phyloP scores from a whole-genome alignment of 2,329 filamentous ascomycete species.

The Pseudogymnoascus sp. region DNA sequence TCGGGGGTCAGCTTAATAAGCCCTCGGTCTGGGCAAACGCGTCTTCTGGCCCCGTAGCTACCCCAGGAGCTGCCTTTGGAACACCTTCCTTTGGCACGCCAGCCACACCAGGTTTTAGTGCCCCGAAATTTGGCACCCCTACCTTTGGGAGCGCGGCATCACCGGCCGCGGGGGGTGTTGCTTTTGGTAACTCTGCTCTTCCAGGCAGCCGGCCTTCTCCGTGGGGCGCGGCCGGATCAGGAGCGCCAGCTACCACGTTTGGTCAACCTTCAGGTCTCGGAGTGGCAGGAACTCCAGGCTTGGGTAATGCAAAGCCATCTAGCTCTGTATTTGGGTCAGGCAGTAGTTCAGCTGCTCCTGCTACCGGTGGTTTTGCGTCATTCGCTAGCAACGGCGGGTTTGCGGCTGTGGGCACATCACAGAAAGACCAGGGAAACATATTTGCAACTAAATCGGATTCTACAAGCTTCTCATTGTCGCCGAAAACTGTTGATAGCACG shows the following conservation, averaged over 20 bases:
- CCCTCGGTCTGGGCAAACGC: constrained; percentile 38
- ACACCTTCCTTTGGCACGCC: constrained; percentile 24
- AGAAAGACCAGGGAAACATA: constrained; percentile 26
- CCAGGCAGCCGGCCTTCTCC: constrained; percentile 43
- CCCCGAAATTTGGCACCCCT: constrained; percentile 27
- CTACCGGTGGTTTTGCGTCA: constrained; percentile 41
- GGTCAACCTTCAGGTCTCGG: constrained; percentile 44
- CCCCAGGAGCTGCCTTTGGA: constrained; percentile 16
- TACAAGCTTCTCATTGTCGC: neutral
- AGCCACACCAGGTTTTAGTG: constrained; percentile 25
- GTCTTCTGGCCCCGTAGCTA: constrained; percentile 11
- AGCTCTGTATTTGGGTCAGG: constrained; percentile 30
- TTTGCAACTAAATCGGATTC: constrained; percentile 19
- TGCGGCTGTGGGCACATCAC: constrained; percentile 27
- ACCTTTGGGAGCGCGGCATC: constrained; percentile 42
- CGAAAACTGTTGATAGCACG: constrained; percentile 29
- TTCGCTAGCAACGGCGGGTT: constrained; percentile 51
- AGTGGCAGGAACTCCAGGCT: constrained; percentile 28
- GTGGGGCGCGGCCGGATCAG: constrained; percentile 35
- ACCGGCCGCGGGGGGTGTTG: constrained; percentile 14
- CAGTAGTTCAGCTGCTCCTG: constrained; percentile 24
- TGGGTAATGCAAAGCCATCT: constrained; percentile 27
- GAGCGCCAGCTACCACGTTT: constrained; percentile 35
- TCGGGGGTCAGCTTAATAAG: constrained; percentile 28
- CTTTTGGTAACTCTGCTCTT: constrained; percentile 27